Conservation (phyloP, 768 basidiomycete species). For the Hysterangium stoloniferum region DNA sequence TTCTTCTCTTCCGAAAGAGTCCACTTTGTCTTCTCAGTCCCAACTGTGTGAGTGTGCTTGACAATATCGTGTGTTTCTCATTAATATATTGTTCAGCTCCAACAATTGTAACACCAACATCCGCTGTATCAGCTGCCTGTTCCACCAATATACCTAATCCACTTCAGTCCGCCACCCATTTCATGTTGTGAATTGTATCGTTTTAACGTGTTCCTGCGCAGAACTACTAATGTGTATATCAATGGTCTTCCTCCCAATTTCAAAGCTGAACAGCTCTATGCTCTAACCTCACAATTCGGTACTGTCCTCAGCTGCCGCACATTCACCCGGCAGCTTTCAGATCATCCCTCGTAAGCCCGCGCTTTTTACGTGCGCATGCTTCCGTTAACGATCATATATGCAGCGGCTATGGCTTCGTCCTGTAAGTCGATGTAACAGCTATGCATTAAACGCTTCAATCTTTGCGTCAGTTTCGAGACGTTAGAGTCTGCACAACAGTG, state of each 20-base stretch:
- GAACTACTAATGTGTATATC: slow-evolving; percentile 78
- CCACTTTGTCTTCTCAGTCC: neutral
- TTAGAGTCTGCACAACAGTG: slow-evolving; percentile 67
- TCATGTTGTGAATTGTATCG: neutral
- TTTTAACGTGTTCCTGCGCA: neutral
- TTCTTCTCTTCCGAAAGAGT: neutral
- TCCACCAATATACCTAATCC: slow-evolving; percentile 10
- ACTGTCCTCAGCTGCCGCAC: slow-evolving; percentile 70
- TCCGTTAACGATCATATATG: slow-evolving; percentile 11
- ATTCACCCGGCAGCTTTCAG: slow-evolving; percentile 76
- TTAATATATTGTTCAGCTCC: no score
- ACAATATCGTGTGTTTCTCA: neutral
- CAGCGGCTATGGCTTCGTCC: slow-evolving; percentile 72
- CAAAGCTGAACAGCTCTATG: slow-evolving; percentile 71
- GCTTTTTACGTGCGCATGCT: no score
- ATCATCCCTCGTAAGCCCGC: slow-evolving; percentile 49
- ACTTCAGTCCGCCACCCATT: neutral
- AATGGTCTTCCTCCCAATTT: slow-evolving; percentile 81
- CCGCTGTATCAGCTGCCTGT: slow-evolving; percentile 1
- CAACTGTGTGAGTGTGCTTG: neutral
- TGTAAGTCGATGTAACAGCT: slow-evolving; percentile 39
- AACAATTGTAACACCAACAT: neutral
- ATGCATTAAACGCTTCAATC: neutral
- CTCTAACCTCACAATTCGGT: slow-evolving; percentile 66
- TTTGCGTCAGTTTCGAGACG: slow-evolving; percentile 46